Conservation (phyloP, 495 filamentous ascomycete species). For the Penicillium mononematosum region DNA sequence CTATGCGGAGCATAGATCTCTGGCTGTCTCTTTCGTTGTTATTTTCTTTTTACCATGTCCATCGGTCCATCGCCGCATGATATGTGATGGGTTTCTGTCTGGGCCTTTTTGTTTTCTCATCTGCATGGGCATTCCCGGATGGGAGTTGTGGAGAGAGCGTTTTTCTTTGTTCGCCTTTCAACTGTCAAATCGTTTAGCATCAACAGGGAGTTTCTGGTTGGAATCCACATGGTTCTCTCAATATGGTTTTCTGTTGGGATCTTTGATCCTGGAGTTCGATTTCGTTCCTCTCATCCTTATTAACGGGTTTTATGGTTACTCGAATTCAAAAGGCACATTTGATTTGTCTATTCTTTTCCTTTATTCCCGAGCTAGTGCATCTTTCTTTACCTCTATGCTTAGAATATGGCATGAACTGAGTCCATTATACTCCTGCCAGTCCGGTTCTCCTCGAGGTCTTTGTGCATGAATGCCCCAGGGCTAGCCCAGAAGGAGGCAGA, state of each 20-base stretch:
- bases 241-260: slow-evolving; percentile 1
- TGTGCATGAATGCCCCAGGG: not conserved
- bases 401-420: not conserved
- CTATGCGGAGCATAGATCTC: slow-evolving; percentile 17
- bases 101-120: not conserved
- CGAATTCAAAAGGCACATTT: not conserved
- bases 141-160: slow-evolving; percentile 9
- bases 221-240: slow-evolving; percentile 10
- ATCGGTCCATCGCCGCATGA: slow-evolving; percentile 22
- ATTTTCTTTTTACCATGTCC: slow-evolving; percentile 10
- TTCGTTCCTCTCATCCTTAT: not conserved
- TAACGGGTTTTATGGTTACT: not conserved
- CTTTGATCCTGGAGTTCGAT: slow-evolving; percentile 9
- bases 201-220: slow-evolving; percentile 19
- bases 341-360: not conserved
- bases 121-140: slow-evolving; percentile 12
- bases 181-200: slow-evolving; percentile 13
- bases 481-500: too few species aligned
- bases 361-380: not conserved
- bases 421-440: not conserved
- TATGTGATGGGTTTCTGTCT: slow-evolving; percentile 9
- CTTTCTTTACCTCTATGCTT: not conserved
- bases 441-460: not conserved
- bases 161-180: not conserved
- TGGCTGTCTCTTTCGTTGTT: slow-evolving; percentile 17